A percentile compares a stretch with the other conserved stretches of the same genome.
phyloP scores from a whole-genome alignment of 495 filamentous ascomycete species.

The Margaritispora aquatica region DNA sequence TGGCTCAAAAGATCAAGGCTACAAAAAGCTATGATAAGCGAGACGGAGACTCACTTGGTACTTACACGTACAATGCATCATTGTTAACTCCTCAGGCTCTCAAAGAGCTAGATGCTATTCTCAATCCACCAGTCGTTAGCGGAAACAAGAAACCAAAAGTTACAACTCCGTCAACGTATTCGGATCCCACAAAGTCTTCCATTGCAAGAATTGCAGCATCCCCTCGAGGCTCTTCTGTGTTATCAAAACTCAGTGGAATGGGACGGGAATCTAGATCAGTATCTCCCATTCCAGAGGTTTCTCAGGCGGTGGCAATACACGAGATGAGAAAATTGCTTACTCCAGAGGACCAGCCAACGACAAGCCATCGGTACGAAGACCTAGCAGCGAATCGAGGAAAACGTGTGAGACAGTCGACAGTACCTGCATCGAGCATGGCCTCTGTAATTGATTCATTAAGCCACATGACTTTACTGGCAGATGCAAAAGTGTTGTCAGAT shows the following conservation, averaged over 20 bases:
- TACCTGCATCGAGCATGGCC: slow-evolving; percentile 25
- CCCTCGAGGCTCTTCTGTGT: slow-evolving; percentile 41
- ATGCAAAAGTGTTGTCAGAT: slow-evolving; percentile 32
- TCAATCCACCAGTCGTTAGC: slow-evolving; percentile 39
- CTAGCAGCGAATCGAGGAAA: slow-evolving; percentile 55
- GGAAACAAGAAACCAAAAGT: slow-evolving; percentile 45
- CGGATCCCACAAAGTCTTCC: slow-evolving; percentile 69
- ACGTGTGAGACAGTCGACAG: slow-evolving; percentile 52
- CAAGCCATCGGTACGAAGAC: slow-evolving; percentile 69
- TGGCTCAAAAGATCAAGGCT: slow-evolving; percentile 39
- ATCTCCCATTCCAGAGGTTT: slow-evolving; percentile 60
- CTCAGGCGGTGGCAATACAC: slow-evolving; percentile 74
- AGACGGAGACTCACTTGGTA: slow-evolving; percentile 1
- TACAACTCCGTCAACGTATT: slow-evolving; percentile 57
- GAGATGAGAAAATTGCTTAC: slow-evolving; percentile 81
- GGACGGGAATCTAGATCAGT: slow-evolving; percentile 27
- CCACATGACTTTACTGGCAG: slow-evolving; percentile 69
- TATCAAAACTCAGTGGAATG: no score
- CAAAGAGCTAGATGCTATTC: slow-evolving; percentile 55
- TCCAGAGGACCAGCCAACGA: slow-evolving; percentile 61
- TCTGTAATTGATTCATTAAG: slow-evolving; percentile 32
- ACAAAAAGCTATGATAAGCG: slow-evolving; percentile 7
- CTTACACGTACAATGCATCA: slow-evolving; percentile 46
- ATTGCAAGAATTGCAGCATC: slow-evolving; percentile 62
- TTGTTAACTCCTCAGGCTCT: slow-evolving; percentile 75